Base-by-base conservation (phyloP, 257 asterid species). In the Rubia yunnanensis region DNA sequence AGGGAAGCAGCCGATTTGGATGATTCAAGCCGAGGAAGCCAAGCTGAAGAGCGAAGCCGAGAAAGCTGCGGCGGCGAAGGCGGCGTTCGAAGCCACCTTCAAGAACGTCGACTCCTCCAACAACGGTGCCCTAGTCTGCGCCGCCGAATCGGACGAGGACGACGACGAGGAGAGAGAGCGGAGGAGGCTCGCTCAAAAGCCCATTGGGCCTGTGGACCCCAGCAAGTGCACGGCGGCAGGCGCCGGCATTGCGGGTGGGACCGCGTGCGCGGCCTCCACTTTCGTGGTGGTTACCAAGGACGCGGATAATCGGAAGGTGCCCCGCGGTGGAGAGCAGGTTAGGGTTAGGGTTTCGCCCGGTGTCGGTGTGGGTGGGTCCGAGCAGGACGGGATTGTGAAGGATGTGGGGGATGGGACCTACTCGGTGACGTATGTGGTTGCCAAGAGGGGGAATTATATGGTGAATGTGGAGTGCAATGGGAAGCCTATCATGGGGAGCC, bases 61-160 rank as follows among this genome's bases (percentile, higher is more conserved):
- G 79, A 89, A 88, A 79, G 79, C 83, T 52, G 99, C 99, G 22
- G 97, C 96, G 24, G 99, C 99, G 18, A 92, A 92, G 81, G 99
- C 99, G 36, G 99, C 99, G 20, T 92, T 92, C 65, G 99, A 92
- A 61, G 99, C 99, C 58, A 92, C 99, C 28, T 92, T 92, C 78
- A 90, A 83, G 61, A 85, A 79, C 62, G 62, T 77, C 46, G 78
- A 73, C 10, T 49, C 82, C 30, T 73, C 79, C 3, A 55, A 53
- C 67, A 38, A 67, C 5, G 17, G 67, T 0, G 63, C 59, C 27
- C 55, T 75, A 39, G 79, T 70, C 5, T 20, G 69, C 7, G 49
- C 73, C 9, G 75, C 84, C 44, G 75, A 80, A 41, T 72, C 81
- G 6, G 94, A 81, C 60, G 79, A 87, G 1, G 84, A 80, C 22